These are phyloP conservation scores for Hanseniaspora pseudoguilliermondii DNA, from an alignment of 805 yeast genomes.

Conservation along the genomic window DNA sequence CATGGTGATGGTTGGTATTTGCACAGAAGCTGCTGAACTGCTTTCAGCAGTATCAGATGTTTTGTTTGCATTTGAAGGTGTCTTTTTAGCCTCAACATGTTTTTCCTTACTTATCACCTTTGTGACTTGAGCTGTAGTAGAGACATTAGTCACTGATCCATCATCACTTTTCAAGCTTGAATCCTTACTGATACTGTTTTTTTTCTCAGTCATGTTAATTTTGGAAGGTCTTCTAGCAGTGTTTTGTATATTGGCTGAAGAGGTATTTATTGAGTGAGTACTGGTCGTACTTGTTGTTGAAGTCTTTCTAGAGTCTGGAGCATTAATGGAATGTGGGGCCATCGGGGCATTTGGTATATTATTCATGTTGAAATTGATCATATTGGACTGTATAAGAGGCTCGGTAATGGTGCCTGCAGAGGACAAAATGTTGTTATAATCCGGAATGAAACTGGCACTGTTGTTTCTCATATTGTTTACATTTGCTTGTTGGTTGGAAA, in stretches of 20 bases:
- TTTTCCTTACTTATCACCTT: not conserved
- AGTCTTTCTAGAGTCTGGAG: not conserved
- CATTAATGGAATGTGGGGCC: not conserved
- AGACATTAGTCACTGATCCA: not conserved
- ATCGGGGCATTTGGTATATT: not conserved
- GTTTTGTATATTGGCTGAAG: not conserved
- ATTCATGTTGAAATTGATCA: not conserved
- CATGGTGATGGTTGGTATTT: not conserved
- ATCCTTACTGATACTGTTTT: not conserved
- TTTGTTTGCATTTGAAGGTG: not conserved
- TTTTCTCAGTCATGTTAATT: not conserved
- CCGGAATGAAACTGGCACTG: not conserved
- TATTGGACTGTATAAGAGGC: not conserved
- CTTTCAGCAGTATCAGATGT: not conserved
- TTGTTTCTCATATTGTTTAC: not conserved
- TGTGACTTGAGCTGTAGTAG: not conserved
- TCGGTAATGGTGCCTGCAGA: not conserved
- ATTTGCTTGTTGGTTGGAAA: not conserved
- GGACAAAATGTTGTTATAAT: not conserved
- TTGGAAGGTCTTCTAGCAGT: not conserved
- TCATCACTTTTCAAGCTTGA: not conserved
- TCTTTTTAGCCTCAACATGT: not conserved
- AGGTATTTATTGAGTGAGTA: not conserved
- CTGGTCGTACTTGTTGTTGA: not conserved
- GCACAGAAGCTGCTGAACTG: not conserved